A percentile compares a stretch with the other conserved stretches of the same genome.
Evolutionary conservation across 2,329 filamentous ascomycete species (phyloP).

Genomic region (Grosmannia huntii): DNA sequence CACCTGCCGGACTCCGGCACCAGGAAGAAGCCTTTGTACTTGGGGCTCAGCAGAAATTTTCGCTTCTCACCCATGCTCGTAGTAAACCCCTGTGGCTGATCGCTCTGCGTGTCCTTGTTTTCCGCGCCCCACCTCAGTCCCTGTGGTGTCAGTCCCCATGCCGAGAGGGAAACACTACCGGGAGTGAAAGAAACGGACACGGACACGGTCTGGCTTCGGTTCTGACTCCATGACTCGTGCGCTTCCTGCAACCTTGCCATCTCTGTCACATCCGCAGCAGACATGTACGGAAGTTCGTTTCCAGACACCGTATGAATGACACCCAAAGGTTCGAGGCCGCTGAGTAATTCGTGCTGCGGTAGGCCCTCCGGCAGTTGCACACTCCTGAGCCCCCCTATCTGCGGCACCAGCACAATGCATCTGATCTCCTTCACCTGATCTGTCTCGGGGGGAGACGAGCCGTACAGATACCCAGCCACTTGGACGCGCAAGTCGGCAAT

Average conservation of each 20-base stretch:
- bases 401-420: slow-evolving; percentile 94
- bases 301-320: slow-evolving; percentile 93
- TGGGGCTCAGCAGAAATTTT: slow-evolving; percentile 82
- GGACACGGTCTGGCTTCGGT: slow-evolving; percentile 79
- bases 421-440: slow-evolving; percentile 94
- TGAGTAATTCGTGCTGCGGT: slow-evolving; percentile 83
- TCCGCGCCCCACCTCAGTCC: slow-evolving; percentile 96
- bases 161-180: slow-evolving; percentile 85
- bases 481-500: slow-evolving; percentile 94
- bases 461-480: slow-evolving; percentile 92
- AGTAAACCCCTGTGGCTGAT: slow-evolving; percentile 87
- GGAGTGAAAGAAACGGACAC: slow-evolving; percentile 96
- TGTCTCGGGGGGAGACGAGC: slow-evolving; percentile 83
- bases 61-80: slow-evolving; percentile 91
- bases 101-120: slow-evolving; percentile 84
- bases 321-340: slow-evolving; percentile 77
- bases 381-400: slow-evolving; percentile 85
- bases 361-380: slow-evolving; percentile 82
- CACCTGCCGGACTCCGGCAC: slow-evolving; percentile 81
- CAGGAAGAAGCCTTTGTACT: slow-evolving; percentile 91
- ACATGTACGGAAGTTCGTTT: slow-evolving; percentile 95
- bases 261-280: slow-evolving; percentile 83
- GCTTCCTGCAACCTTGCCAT: slow-evolving; percentile 81
- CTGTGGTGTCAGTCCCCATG: slow-evolving; percentile 81
- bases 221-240: slow-evolving; percentile 53